Evolutionary conservation across 2,329 filamentous ascomycete genomes (phyloP).

Genomic region (Phyllosticta citrichinensis): DNA sequence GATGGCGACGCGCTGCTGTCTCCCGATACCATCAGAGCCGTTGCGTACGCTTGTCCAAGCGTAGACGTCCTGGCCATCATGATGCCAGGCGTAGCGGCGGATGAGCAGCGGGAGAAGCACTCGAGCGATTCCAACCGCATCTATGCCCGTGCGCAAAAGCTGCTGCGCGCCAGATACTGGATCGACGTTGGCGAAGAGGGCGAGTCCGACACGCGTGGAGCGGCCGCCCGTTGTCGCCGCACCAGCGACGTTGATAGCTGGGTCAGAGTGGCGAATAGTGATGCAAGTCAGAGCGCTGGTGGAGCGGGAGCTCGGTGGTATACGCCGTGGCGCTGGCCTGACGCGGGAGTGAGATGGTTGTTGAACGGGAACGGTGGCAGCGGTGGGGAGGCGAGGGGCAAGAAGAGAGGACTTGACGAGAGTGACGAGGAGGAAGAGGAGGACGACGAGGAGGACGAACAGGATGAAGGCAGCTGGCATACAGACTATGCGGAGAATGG

Average conservation of each 20-base stretch:
- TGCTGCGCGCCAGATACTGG: constrained; percentile 51
- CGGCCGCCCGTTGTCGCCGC: background rate
- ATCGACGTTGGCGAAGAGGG: constrained; percentile 56
- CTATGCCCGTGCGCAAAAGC: constrained; percentile 36
- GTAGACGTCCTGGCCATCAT: background rate
- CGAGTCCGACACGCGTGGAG: constrained; percentile 43
- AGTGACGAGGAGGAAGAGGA: constrained; percentile 23
- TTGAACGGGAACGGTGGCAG: constrained; percentile 34
- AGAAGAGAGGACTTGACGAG: constrained; percentile 26
- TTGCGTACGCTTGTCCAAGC: background rate
- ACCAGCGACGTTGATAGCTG: background rate
- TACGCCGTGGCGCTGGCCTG: background rate
- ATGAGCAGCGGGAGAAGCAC: constrained; percentile 45
- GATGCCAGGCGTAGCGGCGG: background rate
- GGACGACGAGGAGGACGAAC: constrained; percentile 13
- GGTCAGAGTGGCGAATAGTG: background rate
- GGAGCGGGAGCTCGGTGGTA: background rate
- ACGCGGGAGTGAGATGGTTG: constrained; percentile 36
- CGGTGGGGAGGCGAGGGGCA: constrained; percentile 37
- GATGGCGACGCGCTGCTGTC: background rate
- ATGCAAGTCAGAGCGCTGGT: background rate
- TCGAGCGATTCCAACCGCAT: constrained; percentile 54
- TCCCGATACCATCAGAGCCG: background rate
- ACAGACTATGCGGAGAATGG: too few relatives aligned
- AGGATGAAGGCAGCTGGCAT: constrained; percentile 13